Percentiles rank a stretch among this genome's conserved stretches.
Evolutionary conservation across 2,329 filamentous ascomycete species (phyloP).

Genomic region (Huntiella moniliformis): DNA sequence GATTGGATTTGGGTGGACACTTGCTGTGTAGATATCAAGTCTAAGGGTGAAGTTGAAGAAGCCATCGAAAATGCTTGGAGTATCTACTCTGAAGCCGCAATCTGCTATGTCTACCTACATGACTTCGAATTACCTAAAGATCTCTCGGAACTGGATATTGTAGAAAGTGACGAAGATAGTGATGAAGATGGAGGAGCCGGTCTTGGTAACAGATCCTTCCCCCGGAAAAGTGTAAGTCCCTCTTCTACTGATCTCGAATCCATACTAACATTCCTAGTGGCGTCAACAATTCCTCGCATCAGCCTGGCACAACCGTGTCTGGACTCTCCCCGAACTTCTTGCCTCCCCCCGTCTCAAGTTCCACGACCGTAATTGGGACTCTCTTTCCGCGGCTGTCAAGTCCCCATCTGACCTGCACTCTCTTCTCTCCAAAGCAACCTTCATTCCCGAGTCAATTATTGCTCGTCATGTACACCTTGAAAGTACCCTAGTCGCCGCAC

Average conservation of each 20-base stretch:
- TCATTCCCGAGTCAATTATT: constrained; percentile 4
- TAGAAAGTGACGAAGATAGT: constrained; percentile 1
- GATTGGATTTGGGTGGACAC: constrained; percentile 17
- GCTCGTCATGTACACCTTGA: background rate
- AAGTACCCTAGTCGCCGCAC: constrained; percentile 12
- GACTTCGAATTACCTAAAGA: constrained; percentile 12
- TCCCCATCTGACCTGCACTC: background rate
- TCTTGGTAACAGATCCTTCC: background rate
- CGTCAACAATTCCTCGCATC: constrained; percentile 8
- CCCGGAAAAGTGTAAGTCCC: constrained; percentile 3
- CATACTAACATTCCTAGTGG: constrained; percentile 5
- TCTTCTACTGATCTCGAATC: background rate
- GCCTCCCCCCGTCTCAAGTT: constrained; percentile 7
- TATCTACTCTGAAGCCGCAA: constrained; percentile 15
- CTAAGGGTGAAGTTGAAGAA: constrained; percentile 15
- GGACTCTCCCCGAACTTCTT: constrained; percentile 13
- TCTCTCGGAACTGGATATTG: constrained; percentile 5
- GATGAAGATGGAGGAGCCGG: constrained; percentile 9
- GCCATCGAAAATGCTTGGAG: constrained; percentile 16
- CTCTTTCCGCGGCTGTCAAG: constrained; percentile 4
- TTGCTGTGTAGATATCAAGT: constrained; percentile 18
- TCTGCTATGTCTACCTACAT: constrained; percentile 16
- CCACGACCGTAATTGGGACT: constrained; percentile 10
- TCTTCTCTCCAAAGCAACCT: constrained; percentile 3
- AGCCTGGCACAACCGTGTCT: constrained; percentile 12